These are phyloP conservation scores for Boletus vinaceobasis DNA, from an alignment of 768 basidiomycete species.

Conservation along the genomic window DNA sequence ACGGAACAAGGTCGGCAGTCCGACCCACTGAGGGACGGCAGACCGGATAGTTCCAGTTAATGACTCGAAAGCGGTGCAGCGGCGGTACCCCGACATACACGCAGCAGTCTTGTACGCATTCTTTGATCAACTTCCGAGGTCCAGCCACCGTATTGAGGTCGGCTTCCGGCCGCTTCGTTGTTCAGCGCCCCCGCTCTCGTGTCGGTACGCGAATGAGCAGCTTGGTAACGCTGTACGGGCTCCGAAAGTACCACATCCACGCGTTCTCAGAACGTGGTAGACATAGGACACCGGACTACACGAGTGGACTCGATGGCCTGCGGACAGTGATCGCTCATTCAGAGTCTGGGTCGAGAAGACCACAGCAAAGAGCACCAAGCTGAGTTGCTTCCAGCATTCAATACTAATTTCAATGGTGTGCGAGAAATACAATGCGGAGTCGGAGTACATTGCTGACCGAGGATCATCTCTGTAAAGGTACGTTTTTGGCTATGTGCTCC, in stretches of 20 bases:
- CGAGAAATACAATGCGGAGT: neutral
- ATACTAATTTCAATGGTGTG: neutral
- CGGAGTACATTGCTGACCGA: neutral
- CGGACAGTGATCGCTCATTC: no score
- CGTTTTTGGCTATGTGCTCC: neutral
- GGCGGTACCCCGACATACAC: neutral
- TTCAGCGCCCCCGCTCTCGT: no score
- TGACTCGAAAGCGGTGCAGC: neutral
- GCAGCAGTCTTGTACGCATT: neutral
- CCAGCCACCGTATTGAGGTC: neutral
- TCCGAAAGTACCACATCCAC: no score
- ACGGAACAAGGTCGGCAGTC: no score
- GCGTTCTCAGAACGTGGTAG: no score
- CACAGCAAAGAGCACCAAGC: conserved; percentile 1
- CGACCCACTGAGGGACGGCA: no score
- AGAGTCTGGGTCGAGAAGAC: neutral
- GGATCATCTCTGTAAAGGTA: neutral
- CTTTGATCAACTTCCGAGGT: neutral
- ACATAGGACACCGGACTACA: no score
- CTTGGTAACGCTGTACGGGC: no score
- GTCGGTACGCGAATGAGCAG: neutral
- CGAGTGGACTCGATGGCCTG: no score
- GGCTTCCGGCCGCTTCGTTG: neutral
- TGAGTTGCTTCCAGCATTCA: neutral
- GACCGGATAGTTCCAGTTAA: no score